A percentile compares a stretch with the other conserved stretches of the same genome.
Conservation (phyloP, 257 asterid genomes). For the Scutellaria barbata region DNA sequence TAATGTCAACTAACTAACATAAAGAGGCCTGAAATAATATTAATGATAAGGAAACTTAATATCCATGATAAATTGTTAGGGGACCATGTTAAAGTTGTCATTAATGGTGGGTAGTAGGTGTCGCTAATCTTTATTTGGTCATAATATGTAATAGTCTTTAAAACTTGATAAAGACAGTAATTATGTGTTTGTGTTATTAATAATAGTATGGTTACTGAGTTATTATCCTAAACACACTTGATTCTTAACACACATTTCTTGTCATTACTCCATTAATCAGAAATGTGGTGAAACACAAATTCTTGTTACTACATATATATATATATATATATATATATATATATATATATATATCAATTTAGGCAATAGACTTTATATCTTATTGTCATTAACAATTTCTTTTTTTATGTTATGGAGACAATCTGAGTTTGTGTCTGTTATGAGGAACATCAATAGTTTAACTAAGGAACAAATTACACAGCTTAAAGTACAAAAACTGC, state of each 20-base stretch:
- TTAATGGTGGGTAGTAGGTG: background rate
- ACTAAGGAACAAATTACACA: no score
- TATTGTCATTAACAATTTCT: background rate
- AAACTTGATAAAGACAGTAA: background rate
- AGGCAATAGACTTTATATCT: background rate
- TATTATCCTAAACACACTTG: background rate
- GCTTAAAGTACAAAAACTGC: no score
- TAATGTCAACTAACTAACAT: slow-evolving; percentile 7
- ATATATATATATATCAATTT: background rate
- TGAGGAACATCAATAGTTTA: no score
- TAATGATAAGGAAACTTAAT: background rate
- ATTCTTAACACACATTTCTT: background rate
- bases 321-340: no score
- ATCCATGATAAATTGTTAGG: background rate
- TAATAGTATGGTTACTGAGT: background rate
- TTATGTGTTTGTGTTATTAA: background rate
- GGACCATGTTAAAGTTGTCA: slow-evolving; percentile 28
- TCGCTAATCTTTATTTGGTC: background rate
- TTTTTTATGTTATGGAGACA: no score
- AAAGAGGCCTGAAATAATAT: background rate
- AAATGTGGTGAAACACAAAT: background rate
- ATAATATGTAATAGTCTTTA: background rate
- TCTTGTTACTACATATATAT: slow-evolving; percentile 4
- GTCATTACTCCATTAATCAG: background rate
- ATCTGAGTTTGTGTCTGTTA: no score